These are phyloP conservation scores for Aspergillus terreus DNA, from an alignment of 2,329 filamentous ascomycete species.

Conservation along the genomic window DNA sequence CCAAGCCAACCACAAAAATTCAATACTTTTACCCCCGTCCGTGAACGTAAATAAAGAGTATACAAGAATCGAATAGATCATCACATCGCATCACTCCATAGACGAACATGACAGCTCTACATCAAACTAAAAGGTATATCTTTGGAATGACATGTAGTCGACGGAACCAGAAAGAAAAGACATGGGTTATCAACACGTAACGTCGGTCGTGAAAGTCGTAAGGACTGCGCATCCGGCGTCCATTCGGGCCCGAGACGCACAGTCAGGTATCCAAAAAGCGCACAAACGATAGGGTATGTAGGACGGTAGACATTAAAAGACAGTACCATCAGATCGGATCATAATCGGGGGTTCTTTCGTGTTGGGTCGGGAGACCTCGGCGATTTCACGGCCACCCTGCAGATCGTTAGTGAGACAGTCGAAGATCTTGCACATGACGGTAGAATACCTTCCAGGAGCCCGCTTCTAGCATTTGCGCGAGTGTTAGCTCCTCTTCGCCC, in stretches of 20 bases:
- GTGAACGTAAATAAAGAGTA: conserved; percentile 1
- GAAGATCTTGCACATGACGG: not conserved
- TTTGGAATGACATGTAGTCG: conserved; percentile 2
- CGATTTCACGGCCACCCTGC: conserved; percentile 87
- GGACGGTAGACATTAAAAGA: conserved; percentile 61
- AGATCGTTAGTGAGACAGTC: conserved; percentile 29
- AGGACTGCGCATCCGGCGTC: conserved; percentile 20
- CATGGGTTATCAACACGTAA: conserved; percentile 10
- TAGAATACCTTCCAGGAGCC: conserved; percentile 90
- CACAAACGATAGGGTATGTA: conserved; percentile 16
- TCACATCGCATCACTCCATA: conserved; percentile 7
- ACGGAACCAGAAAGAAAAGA: conserved; percentile 5
- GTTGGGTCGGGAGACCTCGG: conserved; percentile 90
- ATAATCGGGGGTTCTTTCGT: conserved; percentile 96
- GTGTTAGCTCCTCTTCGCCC: conserved; percentile 65
- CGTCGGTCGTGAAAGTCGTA: conserved; percentile 32
- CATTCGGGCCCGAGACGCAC: conserved; percentile 13
- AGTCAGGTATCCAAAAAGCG: conserved; percentile 25
- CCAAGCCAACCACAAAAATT: not conserved
- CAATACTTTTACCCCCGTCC: no score
- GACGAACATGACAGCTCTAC: conserved; percentile 6
- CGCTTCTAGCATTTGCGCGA: conserved; percentile 90
- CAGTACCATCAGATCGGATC: conserved; percentile 92
- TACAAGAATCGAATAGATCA: conserved; percentile 11
- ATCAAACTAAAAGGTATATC: conserved; percentile 10